Conservation (phyloP, 2,329 filamentous ascomycete genomes). For the Piedraia hortae region DNA sequence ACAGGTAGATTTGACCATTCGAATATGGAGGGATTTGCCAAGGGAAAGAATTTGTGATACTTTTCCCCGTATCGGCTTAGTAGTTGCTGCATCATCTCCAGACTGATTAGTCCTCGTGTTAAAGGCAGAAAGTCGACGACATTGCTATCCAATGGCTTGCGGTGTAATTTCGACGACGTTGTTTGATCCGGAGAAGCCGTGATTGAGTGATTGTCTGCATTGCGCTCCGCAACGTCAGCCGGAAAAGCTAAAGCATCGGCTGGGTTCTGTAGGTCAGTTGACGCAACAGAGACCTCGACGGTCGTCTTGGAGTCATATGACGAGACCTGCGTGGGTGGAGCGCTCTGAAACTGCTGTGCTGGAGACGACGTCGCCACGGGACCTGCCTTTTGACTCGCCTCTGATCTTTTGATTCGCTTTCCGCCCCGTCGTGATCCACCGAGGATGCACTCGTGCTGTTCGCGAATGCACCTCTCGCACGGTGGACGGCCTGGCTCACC, state of each 20-base stretch:
- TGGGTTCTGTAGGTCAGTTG: constrained; percentile 11
- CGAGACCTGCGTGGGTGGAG: constrained; percentile 7
- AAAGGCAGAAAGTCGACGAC: constrained; percentile 9
- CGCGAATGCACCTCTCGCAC: constrained; percentile 11
- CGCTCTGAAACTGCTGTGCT: constrained; percentile 2
- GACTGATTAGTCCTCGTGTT: constrained; percentile 7
- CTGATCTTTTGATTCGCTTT: constrained; percentile 8
- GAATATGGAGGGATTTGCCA: constrained; percentile 9
- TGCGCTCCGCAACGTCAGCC: constrained; percentile 11
- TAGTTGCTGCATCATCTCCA: constrained; percentile 9
- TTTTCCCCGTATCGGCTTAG: constrained; percentile 10
- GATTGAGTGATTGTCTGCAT: constrained; percentile 2
- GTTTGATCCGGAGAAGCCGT: constrained; percentile 1
- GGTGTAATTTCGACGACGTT: too few species aligned
- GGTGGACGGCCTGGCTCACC: constrained; percentile 10
- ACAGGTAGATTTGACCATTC: constrained; percentile 8
- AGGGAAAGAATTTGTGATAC: constrained; percentile 12
- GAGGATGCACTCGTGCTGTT: constrained; percentile 12
- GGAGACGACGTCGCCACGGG: constrained; percentile 1
- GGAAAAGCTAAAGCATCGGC: constrained; percentile 12
- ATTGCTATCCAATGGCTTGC: constrained; percentile 2
- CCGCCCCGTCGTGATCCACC: constrained; percentile 11
- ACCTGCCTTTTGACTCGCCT: background rate
- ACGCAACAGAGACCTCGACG: constrained; percentile 10
- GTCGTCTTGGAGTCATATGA: constrained; percentile 7